These are phyloP conservation scores for Cyamopsis tetragonoloba DNA, from an alignment of 306 rosid species.

Conservation along the genomic window DNA sequence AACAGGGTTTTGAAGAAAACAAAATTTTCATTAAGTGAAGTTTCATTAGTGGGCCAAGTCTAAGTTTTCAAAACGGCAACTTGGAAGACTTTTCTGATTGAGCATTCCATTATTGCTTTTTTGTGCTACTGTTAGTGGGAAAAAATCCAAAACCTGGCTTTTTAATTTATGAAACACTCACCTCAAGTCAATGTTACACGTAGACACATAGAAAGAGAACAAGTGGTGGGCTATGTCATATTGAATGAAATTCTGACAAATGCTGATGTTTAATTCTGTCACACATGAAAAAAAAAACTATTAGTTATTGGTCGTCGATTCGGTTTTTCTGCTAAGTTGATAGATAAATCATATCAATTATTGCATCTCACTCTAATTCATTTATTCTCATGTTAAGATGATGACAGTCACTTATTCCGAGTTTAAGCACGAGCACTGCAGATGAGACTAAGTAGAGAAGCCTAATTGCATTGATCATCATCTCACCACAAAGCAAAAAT, in stretches of 20 bases:
- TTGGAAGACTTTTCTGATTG: constrained; percentile 18
- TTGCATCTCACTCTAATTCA: too few relatives aligned
- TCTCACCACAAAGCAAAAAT: neutral
- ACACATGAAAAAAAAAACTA: neutral
- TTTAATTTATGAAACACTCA: neutral
- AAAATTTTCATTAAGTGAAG: constrained; percentile 27
- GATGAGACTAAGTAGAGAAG: constrained; percentile 4
- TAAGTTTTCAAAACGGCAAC: constrained; percentile 23
- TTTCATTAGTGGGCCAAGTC: constrained; percentile 26
- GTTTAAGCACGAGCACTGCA: too few relatives aligned
- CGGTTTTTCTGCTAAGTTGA: too few relatives aligned
- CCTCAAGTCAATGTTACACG: constrained; percentile 24
- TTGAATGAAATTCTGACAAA: constrained; percentile 12
- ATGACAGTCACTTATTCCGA: too few relatives aligned
- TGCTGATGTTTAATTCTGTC: neutral
- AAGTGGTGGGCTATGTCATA: neutral
- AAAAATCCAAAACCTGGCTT: constrained; percentile 31
- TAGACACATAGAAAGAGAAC: neutral
- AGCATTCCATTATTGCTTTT: constrained; percentile 27
- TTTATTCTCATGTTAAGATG: too few relatives aligned
- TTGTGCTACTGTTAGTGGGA: constrained; percentile 2
- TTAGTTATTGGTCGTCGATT: too few relatives aligned
- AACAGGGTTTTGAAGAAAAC: constrained; percentile 31
- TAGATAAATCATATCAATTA: too few relatives aligned
- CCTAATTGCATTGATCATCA: constrained; percentile 11